Evolutionary conservation across 208 protist species (phyloP).

Genomic region (Trypanosomatidae sp.): DNA sequence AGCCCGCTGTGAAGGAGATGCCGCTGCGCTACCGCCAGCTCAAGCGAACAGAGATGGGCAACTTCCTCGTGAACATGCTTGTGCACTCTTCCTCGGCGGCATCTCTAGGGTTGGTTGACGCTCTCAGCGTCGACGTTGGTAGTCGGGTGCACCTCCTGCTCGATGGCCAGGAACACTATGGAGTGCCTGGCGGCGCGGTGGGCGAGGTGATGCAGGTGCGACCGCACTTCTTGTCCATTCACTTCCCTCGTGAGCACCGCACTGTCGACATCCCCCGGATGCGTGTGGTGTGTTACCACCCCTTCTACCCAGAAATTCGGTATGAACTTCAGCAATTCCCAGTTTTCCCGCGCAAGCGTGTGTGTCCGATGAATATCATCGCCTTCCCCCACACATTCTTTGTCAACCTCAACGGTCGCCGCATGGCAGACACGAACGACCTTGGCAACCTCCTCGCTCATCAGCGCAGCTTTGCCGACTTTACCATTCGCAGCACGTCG

Average conservation of each 20-base stretch:
- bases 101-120: conserved; percentile 65
- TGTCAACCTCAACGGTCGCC: conserved; percentile 74
- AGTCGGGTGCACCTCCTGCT: conserved; percentile 71
- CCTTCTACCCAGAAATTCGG: conserved; percentile 68
- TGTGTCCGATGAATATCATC: conserved; percentile 69
- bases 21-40: conserved; percentile 57
- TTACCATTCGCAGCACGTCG: conserved; percentile 68
- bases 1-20: conserved; percentile 59
- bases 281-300: conserved; percentile 71
- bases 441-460: conserved; percentile 83
- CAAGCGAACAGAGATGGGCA: conserved; percentile 77
- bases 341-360: conserved; percentile 67
- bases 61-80: conserved; percentile 81
- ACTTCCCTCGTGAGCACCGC: conserved; percentile 73
- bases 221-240: conserved; percentile 76
- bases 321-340: conserved; percentile 87
- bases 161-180: conserved; percentile 47
- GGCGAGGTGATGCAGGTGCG: conserved; percentile 78
- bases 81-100: conserved; percentile 46
- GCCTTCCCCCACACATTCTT: conserved; percentile 52
- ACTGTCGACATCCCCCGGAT: conserved; percentile 81
- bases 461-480: conserved; percentile 81
- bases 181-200: conserved; percentile 72
- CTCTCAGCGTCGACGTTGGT: conserved; percentile 76
- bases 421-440: conserved; percentile 89